A percentile compares a stretch with the other conserved stretches of the same genome.
Evolutionary conservation across 345 rosid genomes (phyloP).

Genomic region (Chamaenerion angustifolium): DNA sequence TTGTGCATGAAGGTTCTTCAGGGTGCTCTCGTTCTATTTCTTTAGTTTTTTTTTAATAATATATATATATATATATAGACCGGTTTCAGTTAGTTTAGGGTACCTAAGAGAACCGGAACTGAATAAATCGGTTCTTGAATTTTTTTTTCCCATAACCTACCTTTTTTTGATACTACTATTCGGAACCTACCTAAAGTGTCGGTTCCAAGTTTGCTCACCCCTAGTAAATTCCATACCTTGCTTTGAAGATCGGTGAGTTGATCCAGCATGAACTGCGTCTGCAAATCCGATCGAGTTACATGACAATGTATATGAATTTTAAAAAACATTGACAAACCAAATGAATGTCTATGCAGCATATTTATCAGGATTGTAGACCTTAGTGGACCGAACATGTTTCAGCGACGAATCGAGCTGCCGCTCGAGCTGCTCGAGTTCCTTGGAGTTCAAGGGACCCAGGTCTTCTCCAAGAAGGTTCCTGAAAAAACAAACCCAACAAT

Average conservation of each 20-base stretch:
- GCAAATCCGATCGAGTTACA: conserved; percentile 2
- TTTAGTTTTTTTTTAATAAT: too few species aligned
- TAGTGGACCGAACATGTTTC: conserved; percentile 82
- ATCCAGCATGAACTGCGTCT: conserved; percentile 94
- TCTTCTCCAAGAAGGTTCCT: conserved; percentile 98
- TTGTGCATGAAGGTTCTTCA: too few species aligned
- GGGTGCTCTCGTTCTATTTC: too few species aligned
- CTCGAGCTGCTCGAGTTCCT: conserved; percentile 96
- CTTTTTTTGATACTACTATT: too few species aligned
- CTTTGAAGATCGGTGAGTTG: conserved; percentile 85
- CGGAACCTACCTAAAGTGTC: too few species aligned
- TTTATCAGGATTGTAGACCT: conserved; percentile 24
- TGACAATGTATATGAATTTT: not conserved
- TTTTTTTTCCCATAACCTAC: too few species aligned
- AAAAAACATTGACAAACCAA: not conserved
- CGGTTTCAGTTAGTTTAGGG: too few species aligned
- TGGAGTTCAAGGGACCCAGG: conserved; percentile 69
- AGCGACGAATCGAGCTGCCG: conserved; percentile 70
- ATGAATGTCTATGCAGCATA: not conserved
- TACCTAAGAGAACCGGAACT: too few species aligned
- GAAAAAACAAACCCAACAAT: not conserved
- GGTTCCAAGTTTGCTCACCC: too few species aligned
- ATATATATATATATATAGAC: too few species aligned
- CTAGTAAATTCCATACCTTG: too few species aligned
- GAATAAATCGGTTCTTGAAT: too few species aligned